Base-by-base conservation (phyloP, 1,284 basidiomycete species). In the Vanrija pseudolonga region DNA sequence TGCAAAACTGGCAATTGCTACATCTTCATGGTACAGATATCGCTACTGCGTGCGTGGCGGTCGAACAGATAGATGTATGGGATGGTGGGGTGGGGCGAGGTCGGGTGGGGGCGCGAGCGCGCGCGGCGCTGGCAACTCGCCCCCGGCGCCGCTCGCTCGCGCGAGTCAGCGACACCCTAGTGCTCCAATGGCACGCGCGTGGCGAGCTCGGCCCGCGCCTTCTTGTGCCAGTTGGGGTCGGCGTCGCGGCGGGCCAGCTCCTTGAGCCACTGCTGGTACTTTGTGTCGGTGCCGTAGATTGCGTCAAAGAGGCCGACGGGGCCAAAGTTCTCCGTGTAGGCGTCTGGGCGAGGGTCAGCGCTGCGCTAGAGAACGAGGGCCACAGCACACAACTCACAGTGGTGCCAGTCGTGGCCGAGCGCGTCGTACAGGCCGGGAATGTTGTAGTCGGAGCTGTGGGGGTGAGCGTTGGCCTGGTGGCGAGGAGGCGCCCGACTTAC, bases 331-430 rank as follows among this genome's bases (percentile, higher is more conserved):
- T 60, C 59, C 1, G 55, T 60, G 41, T 55, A 60, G 15, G 52
- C 40, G 47, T 60, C 52, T 53, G 46, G 28, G 12, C 9, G 26
- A 8, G 26, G 9, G 47, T 49, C 15, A 49, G 52, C n/a, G n/a
- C n/a, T n/a, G n/a, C n/a, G n/a, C n/a, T 23, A 4, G 11, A 18
- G n/a, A n/a, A 17, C 11, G 2, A 3, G 20, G 8, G 24, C 19
- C 4, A 8, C 7, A 7, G n/a, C 12, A 32, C 8, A 14, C 3
- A 20, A 52, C 52, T 43, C 46, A 53, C 52, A 60, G 50, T 60
- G 59, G 50, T 60, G 59, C 59, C 59, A 60, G 59, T 60, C 59
- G 55, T 60, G 59, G 47, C 50, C 32, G 43, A 60, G 55, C 23
- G 59, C 51, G 28, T 60, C 53, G 50, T 52, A 51, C 32, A 55